Evolutionary conservation across 495 filamentous ascomycete genomes (phyloP), one percentile per base, ranked within the genome.

Genomic region (Penicillium coprophilum): DNA sequence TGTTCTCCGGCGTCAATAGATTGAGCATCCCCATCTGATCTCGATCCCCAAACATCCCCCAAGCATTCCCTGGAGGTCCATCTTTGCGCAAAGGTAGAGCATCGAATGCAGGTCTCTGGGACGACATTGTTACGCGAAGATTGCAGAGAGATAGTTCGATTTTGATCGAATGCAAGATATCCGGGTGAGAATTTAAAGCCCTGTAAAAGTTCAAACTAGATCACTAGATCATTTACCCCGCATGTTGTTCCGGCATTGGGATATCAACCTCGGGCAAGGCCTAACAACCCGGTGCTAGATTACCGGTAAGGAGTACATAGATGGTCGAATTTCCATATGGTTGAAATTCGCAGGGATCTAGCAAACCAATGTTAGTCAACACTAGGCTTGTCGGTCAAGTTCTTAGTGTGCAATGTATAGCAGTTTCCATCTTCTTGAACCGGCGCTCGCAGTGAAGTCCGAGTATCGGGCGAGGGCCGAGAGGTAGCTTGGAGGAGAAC

Each of bases 1-100:
- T 75, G 5, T 78, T 78, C 11, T 68, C 63, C 0, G 75, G 74
- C 1, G 77, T 82, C n/a, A 82, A 66, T 7, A 74, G 64, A 55
- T 81, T 82, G 12, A 82, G 69, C 56, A 69, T 76, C 2, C 80
- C 80, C 24, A 80, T 57, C 30, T 74, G 62, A 55, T 81, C 77
- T 8, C 64, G 50, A 7, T 64, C 50, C 6, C 79, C 78, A 59
- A 71, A 81, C 10, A 77, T 69, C 17, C 78, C 78, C 79, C 79
- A 82, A 2, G 79, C 78, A 51, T 77, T 77, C 9, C 75, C 75
- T 24, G 53, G 68, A 2, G 79, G 79, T 24, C 71, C 76, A 38
- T 61, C 47, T 36, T 58, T 54, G 49, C 67, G 59, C 27, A 80
- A 74, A 13, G 78, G 78, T 7, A 81, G 68, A 12, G 66, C 53